phyloP scores from a whole-genome alignment of 192 early-diverging fungal genomes.

The Phlyctochytrium planicorne region DNA sequence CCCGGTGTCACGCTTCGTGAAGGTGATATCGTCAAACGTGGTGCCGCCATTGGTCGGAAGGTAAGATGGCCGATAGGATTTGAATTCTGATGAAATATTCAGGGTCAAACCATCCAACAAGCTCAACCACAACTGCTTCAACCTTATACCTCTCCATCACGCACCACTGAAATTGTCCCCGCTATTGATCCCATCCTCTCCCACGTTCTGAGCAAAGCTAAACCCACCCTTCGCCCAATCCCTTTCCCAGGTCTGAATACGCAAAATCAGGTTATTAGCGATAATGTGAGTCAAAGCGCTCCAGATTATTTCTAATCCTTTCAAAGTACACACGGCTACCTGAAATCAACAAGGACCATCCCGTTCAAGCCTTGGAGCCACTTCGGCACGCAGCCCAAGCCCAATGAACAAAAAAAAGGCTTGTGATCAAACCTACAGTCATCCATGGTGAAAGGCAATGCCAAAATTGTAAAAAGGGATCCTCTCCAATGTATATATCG shows the following conservation, averaged over 20 bases:
- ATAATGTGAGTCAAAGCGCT: background rate
- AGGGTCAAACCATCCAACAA: background rate
- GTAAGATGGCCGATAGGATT: no score
- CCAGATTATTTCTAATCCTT: background rate
- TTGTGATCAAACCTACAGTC: no score
- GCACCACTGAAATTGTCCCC: background rate
- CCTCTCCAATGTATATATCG: no score
- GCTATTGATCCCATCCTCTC: constrained; percentile 13
- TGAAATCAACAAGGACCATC: background rate
- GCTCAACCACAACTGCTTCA: background rate
- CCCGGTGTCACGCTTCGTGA: constrained; percentile 44
- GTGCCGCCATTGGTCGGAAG: constrained; percentile 15
- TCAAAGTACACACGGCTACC: background rate
- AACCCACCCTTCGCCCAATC: constrained; percentile 19
- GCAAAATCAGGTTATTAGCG: background rate
- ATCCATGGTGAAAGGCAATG: no score
- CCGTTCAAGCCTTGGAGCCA: constrained; percentile 1
- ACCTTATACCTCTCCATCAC: background rate
- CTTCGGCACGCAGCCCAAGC: background rate
- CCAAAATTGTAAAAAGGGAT: no score
- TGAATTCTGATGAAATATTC: background rate
- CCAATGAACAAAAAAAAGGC: background rate
- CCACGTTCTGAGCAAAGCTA: constrained; percentile 16
- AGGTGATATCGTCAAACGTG: constrained; percentile 47
- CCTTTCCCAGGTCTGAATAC: constrained; percentile 15